These are phyloP conservation scores for Echria macrotheca DNA, from an alignment of 495 filamentous ascomycete species.

Conservation along the genomic window DNA sequence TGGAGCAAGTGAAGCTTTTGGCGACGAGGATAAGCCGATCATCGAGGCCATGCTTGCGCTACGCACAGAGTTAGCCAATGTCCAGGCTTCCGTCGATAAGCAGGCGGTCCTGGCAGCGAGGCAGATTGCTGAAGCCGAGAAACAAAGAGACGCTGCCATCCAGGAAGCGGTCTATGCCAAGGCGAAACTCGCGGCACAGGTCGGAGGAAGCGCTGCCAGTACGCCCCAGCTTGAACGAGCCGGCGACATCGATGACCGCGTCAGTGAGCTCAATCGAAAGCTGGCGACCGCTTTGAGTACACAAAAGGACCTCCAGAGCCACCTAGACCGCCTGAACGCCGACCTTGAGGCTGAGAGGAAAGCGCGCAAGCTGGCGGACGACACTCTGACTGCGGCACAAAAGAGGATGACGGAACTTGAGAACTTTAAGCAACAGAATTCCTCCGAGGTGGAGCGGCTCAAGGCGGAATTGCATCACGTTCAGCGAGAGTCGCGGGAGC, in stretches of 20 bases:
- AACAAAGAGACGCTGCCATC: conserved; percentile 85
- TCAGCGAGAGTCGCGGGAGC: conserved; percentile 69
- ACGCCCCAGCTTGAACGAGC: conserved; percentile 68
- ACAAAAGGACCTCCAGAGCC: conserved; percentile 69
- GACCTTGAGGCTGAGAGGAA: conserved; percentile 78
- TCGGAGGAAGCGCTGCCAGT: conserved; percentile 58
- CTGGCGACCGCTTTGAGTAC: conserved; percentile 72
- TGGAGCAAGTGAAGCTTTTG: conserved; percentile 66
- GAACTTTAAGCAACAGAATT: conserved; percentile 68
- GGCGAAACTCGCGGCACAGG: conserved; percentile 80
- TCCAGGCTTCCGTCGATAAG: conserved; percentile 80
- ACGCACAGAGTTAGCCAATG: conserved; percentile 73
- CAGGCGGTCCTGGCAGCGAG: conserved; percentile 80
- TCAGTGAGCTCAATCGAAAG: conserved; percentile 73
- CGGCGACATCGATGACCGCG: conserved; percentile 58
- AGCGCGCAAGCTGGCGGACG: conserved; percentile 77
- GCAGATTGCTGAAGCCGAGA: conserved; percentile 86
- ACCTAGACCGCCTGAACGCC: conserved; percentile 56
- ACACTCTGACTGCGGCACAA: conserved; percentile 75
- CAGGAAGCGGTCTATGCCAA: conserved; percentile 92
- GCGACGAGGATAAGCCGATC: conserved; percentile 84
- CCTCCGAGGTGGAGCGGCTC: conserved; percentile 76
- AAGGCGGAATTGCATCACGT: conserved; percentile 75
- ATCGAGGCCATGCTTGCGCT: conserved; percentile 91
- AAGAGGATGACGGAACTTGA: conserved; percentile 80